Evolutionary conservation across 257 asterid genomes (phyloP).

Genomic region (Thymus mandschuricus): DNA sequence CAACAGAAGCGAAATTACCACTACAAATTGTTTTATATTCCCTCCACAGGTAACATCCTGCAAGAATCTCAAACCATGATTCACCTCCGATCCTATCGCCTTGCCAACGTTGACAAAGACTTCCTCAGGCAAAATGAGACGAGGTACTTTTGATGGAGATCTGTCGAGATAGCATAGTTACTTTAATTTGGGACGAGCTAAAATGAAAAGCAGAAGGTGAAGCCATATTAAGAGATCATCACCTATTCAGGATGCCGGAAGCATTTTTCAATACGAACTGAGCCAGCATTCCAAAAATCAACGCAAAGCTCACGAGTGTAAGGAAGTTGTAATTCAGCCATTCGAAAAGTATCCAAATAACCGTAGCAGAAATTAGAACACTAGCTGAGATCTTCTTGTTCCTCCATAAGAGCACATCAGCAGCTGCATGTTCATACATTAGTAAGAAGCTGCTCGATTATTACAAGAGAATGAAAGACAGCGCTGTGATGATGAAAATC

Average conservation of each 20-base stretch:
- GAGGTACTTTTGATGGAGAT: slow-evolving; percentile 60
- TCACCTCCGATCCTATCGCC: slow-evolving; percentile 60
- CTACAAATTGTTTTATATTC: slow-evolving; percentile 63
- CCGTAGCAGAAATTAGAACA: slow-evolving; percentile 60
- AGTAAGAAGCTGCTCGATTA: not conserved
- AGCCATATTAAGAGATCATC: not conserved
- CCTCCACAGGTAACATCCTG: slow-evolving; percentile 73
- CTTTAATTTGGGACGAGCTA: not conserved
- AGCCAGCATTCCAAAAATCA: slow-evolving; percentile 56
- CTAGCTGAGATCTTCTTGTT: slow-evolving; percentile 89
- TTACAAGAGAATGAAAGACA: not conserved
- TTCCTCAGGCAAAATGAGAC: slow-evolving; percentile 62
- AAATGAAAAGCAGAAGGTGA: not conserved
- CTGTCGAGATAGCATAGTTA: slow-evolving; percentile 40
- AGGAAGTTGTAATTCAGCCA: slow-evolving; percentile 89
- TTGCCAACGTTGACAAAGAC: slow-evolving; percentile 58
- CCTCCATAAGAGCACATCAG: slow-evolving; percentile 87
- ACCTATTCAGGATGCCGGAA: slow-evolving; percentile 58
- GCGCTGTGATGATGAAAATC: slow-evolving; percentile 3
- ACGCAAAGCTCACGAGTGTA: slow-evolving; percentile 58
- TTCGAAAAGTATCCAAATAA: slow-evolving; percentile 77
- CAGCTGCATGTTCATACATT: slow-evolving; percentile 53
- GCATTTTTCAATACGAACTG: slow-evolving; percentile 73
- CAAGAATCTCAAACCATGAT: slow-evolving; percentile 54
- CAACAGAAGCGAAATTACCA: slow-evolving; percentile 43